Percentiles rank a stretch among this genome's conserved stretches.
Conservation (phyloP, 768 basidiomycete species). For the Leccinellum rugosiceps region DNA sequence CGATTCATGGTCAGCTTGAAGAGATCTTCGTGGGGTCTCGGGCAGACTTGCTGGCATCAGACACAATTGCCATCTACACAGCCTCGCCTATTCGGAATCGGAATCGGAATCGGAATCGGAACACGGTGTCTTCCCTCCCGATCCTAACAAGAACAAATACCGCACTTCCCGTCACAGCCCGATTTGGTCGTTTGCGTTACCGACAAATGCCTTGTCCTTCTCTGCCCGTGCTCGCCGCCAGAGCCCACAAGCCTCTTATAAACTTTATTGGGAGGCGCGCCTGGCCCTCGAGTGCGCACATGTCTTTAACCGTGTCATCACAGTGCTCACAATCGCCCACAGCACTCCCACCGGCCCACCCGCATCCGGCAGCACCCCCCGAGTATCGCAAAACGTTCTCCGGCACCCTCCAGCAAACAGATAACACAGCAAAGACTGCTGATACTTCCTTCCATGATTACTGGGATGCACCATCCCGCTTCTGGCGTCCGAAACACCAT, state of each 20-base stretch:
- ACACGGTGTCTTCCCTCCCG: background rate
- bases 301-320: background rate
- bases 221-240: constrained; percentile 36
- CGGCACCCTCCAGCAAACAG: constrained; percentile 38
- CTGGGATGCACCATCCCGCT: constrained; percentile 65
- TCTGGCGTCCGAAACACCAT: constrained; percentile 51
- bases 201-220: constrained; percentile 26
- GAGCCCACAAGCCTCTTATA: constrained; percentile 58
- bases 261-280: constrained; percentile 58
- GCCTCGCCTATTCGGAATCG: constrained; percentile 8
- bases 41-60: background rate
- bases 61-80: constrained; percentile 8
- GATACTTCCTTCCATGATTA: constrained; percentile 41
- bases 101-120: constrained; percentile 11
- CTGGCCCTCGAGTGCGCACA: constrained; percentile 43
- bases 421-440: constrained; percentile 5
- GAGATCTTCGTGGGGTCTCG: background rate
- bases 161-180: background rate
- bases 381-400: constrained; percentile 53
- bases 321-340: constrained; percentile 21
- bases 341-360: constrained; percentile 40
- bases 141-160: constrained; percentile 23
- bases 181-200: background rate
- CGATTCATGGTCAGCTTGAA: constrained; percentile 12
- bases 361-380: constrained; percentile 67